Evolutionary conservation across 768 basidiomycete genomes (phyloP).

Genomic region (Boletus patriciae): DNA sequence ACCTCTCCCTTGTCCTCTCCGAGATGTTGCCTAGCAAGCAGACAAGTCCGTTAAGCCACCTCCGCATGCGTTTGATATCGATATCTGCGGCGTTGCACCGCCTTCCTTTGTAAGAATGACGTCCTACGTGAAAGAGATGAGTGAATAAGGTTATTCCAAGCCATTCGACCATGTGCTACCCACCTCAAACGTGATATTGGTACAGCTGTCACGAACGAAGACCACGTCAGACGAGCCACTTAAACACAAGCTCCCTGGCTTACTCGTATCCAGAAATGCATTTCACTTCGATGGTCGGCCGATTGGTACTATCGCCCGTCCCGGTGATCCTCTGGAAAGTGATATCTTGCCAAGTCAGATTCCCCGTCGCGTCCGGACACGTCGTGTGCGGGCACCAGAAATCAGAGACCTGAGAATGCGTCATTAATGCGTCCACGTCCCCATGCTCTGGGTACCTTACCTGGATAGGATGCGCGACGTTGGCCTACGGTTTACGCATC

Average conservation of each 20-base stretch:
- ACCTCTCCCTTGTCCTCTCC: too few relatives aligned
- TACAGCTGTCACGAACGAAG: neutral
- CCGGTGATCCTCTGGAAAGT: constrained; percentile 8
- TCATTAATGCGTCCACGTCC: neutral
- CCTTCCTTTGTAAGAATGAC: constrained; percentile 9
- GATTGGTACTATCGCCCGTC: constrained; percentile 1
- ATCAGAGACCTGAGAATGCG: neutral
- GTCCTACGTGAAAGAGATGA: neutral
- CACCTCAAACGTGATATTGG: constrained; percentile 12
- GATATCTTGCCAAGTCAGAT: constrained; percentile 8
- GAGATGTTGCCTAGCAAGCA: neutral
- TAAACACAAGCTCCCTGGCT: neutral
- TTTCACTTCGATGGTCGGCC: neutral
- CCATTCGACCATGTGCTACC: neutral
- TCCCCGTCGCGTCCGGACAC: neutral
- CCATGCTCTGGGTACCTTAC: neutral
- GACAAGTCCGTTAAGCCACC: neutral
- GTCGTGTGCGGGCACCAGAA: constrained; percentile 5
- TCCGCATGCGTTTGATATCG: constrained; percentile 8
- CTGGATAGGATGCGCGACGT: constrained; percentile 6
- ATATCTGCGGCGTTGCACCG: neutral
- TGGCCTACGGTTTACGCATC: neutral
- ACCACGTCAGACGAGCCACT: neutral
- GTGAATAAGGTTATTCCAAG: too few relatives aligned
- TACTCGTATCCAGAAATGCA: neutral